phyloP scores from a whole-genome alignment of 345 rosid genomes.

The Litchi chinensis region DNA sequence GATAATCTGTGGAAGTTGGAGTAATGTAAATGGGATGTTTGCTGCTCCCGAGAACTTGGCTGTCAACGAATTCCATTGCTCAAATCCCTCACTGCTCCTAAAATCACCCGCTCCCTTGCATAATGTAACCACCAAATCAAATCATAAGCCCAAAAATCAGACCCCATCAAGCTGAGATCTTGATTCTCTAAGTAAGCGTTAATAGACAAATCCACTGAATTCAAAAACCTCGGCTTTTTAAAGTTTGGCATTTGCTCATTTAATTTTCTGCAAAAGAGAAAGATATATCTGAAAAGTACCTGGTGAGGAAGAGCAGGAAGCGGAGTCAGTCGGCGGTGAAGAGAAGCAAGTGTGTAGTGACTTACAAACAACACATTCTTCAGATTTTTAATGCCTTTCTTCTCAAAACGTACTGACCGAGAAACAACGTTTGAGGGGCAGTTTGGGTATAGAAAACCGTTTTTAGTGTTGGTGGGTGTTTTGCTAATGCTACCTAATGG shows the following conservation, averaged over 20 bases:
- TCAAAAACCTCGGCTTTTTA: background rate
- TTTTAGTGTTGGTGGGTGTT: background rate
- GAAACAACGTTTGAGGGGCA: conserved; percentile 17
- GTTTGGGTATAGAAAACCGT: conserved; percentile 15
- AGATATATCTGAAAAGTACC: conserved; percentile 28
- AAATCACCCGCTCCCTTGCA: conserved; percentile 43
- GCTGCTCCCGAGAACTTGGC: conserved; percentile 75
- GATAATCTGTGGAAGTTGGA: conserved; percentile 88
- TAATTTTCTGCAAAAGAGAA: background rate
- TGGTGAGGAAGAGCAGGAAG: conserved; percentile 47
- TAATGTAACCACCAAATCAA: conserved; percentile 10
- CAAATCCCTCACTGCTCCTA: conserved; percentile 40
- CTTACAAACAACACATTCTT: conserved; percentile 18
- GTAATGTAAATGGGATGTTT: conserved; percentile 74
- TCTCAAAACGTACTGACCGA: conserved; percentile 10
- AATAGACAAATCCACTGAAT: background rate
- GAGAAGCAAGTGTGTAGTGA: conserved; percentile 34
- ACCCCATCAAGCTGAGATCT: background rate
- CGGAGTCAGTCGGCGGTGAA: conserved; percentile 41
- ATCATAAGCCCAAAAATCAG: conserved; percentile 9
- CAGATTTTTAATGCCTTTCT: background rate
- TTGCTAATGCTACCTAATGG: conserved; percentile 21
- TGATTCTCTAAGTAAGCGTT: background rate
- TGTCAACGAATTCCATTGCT: conserved; percentile 84
- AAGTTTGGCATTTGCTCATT: background rate